phyloP scores from a whole-genome alignment of 805 yeast species.

The Wickerhamomyces strasburgensis region DNA sequence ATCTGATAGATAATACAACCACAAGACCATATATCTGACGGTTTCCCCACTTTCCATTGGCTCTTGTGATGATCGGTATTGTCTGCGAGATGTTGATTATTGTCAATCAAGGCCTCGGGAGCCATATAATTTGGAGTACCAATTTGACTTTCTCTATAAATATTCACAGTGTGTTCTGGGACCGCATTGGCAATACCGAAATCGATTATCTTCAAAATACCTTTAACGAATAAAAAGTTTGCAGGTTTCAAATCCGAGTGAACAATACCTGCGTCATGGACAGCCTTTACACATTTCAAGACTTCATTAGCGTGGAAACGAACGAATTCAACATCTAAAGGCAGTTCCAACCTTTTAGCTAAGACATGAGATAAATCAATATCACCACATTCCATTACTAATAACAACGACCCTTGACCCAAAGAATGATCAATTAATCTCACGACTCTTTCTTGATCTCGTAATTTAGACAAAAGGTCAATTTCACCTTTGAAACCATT shows the following conservation, averaged over 20 bases:
- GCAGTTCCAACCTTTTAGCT: slow-evolving; percentile 43
- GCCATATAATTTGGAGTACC: slow-evolving; percentile 99
- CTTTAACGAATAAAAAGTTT: slow-evolving; percentile 75
- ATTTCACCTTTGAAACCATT: slow-evolving; percentile 88
- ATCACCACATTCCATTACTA: slow-evolving; percentile 95
- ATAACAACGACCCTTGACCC: slow-evolving; percentile 52
- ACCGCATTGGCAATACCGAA: slow-evolving; percentile 95
- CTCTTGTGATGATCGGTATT: slow-evolving; percentile 23
- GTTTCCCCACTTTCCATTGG: slow-evolving; percentile 79
- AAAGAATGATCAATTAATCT: slow-evolving; percentile 70
- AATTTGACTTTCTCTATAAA: slow-evolving; percentile 83
- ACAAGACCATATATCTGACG: slow-evolving; percentile 97
- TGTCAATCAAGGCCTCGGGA: slow-evolving; percentile 84
- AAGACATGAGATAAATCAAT: slow-evolving; percentile 82
- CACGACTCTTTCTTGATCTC: slow-evolving; percentile 68
- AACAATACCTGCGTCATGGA: slow-evolving; percentile 82
- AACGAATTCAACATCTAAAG: slow-evolving; percentile 70
- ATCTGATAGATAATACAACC: slow-evolving; percentile 95
- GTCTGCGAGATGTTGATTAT: slow-evolving; percentile 26
- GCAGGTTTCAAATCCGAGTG: slow-evolving; percentile 76
- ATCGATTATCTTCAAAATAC: slow-evolving; percentile 82
- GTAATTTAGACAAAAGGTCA: slow-evolving; percentile 58
- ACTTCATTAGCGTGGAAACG: slow-evolving; percentile 75
- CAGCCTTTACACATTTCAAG: slow-evolving; percentile 76
- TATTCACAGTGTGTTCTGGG: slow-evolving; percentile 85